Conservation (phyloP, 176 grass and related monocot species). For the Avena sativa region DNA sequence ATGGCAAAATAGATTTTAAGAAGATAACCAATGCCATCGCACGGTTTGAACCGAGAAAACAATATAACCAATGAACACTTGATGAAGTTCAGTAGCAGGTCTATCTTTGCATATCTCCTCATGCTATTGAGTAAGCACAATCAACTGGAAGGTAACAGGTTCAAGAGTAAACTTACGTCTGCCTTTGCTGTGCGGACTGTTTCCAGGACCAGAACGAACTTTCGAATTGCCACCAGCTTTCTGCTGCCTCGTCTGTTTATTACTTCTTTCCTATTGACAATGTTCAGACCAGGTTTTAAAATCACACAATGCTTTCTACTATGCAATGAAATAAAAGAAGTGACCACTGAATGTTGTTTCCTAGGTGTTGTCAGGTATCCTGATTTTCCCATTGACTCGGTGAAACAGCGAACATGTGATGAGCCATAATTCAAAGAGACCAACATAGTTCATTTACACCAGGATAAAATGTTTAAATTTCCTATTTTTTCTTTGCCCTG, state of each 20-base stretch:
- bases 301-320: background rate
- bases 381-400: background rate
- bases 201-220: slow-evolving; percentile 28
- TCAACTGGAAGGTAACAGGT: background rate
- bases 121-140: background rate
- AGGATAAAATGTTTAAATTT: too few relatives aligned
- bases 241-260: slow-evolving; percentile 49
- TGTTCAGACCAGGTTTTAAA: background rate
- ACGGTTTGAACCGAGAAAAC: background rate
- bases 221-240: slow-evolving; percentile 43
- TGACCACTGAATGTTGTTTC: too few relatives aligned
- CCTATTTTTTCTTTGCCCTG: too few relatives aligned
- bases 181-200: background rate
- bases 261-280: slow-evolving; percentile 44
- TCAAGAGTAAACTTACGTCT: slow-evolving; percentile 40
- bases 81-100: background rate
- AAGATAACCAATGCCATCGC: background rate
- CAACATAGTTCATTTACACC: background rate
- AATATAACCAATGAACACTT: background rate
- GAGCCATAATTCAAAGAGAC: background rate
- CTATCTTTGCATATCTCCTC: too few relatives aligned
- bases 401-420: too few relatives aligned
- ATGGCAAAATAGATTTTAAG: background rate
- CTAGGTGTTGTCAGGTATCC: background rate
- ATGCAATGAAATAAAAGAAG: background rate